Conservation (phyloP, 2,329 filamentous ascomycete genomes). For the Aspergillus intermedius region DNA sequence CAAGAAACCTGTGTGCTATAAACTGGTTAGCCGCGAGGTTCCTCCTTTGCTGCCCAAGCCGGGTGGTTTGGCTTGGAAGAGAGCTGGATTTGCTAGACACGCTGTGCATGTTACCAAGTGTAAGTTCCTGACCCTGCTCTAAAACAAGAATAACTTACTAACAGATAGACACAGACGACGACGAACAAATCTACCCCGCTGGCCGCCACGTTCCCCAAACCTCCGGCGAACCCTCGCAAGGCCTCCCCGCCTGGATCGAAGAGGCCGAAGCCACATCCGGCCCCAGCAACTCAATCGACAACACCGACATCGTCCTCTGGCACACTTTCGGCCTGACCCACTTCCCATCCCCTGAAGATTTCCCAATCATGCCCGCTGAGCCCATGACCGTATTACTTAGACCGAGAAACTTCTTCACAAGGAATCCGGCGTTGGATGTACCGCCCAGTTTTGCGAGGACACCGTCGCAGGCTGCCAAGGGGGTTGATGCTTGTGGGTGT, state of each 20-base stretch:
- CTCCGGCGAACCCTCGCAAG: conserved; percentile 67
- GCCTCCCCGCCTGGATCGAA: conserved; percentile 68
- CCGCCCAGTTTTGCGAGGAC: conserved; percentile 67
- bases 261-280: conserved; percentile 41
- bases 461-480: conserved; percentile 59
- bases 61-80: conserved; percentile 77
- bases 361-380: conserved; percentile 84
- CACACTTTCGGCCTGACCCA: conserved; percentile 90
- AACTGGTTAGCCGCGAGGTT: conserved; percentile 81
- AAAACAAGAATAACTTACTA: neutral
- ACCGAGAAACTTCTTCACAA: conserved; percentile 74
- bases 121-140: conserved; percentile 41
- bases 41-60: conserved; percentile 72
- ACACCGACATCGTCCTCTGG: conserved; percentile 85
- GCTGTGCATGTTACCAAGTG: conserved; percentile 85
- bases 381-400: conserved; percentile 74
- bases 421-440: conserved; percentile 74
- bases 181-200: conserved; percentile 76
- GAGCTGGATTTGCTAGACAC: conserved; percentile 79
- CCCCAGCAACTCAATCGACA: conserved; percentile 61
- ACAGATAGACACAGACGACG: conserved; percentile 51
- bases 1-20: conserved; percentile 78
- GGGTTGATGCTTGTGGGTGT: conserved; percentile 27
- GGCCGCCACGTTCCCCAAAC: conserved; percentile 85
- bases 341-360: conserved; percentile 84